phyloP scores from a whole-genome alignment of 192 early-diverging fungal genomes.

The Funneliformis mosseae region DNA sequence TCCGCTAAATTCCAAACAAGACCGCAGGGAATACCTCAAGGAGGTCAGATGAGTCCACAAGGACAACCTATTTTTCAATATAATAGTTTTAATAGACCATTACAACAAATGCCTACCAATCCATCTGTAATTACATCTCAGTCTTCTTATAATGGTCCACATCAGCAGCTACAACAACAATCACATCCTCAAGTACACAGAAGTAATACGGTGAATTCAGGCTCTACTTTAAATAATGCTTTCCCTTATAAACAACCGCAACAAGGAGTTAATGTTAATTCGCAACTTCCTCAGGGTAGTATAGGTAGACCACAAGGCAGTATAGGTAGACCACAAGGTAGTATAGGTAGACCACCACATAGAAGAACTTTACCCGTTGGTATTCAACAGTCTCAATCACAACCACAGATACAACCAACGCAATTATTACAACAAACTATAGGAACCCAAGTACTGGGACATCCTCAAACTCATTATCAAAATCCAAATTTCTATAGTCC shows the following conservation, averaged over 20 bases:
- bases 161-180: background rate
- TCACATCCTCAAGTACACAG: background rate
- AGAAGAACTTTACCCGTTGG: background rate
- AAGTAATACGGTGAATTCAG: background rate
- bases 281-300: background rate
- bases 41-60: background rate
- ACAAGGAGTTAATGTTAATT: background rate
- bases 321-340: too few relatives aligned
- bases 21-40: background rate
- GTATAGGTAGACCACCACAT: background rate
- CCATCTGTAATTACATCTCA: too few relatives aligned
- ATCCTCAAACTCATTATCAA: background rate
- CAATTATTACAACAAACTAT: background rate
- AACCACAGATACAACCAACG: background rate
- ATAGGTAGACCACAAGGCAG: too few relatives aligned
- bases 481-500: background rate
- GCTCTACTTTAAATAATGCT: background rate
- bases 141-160: too few relatives aligned
- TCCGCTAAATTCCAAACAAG: slow-evolving; percentile 16
- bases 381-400: background rate
- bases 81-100: background rate
- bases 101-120: too few relatives aligned
- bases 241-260: background rate
- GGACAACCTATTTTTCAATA: background rate
- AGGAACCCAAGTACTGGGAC: background rate